Percentiles rank a stretch among this genome's conserved stretches.
Conservation (phyloP, 352 stramenopile species). For the Phytophthora cajani region DNA sequence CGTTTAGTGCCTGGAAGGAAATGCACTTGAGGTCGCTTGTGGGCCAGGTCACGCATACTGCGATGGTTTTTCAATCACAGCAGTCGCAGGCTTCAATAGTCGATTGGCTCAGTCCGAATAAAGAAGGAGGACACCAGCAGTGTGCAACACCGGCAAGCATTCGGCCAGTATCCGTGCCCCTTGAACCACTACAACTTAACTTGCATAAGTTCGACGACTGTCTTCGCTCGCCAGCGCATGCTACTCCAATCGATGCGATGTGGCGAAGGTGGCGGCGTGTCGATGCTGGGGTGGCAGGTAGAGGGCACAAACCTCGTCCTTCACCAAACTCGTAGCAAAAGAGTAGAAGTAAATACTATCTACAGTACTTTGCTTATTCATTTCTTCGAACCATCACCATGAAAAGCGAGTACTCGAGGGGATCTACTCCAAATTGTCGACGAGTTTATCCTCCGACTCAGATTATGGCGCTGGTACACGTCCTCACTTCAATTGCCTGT, state of each 20-base stretch:
- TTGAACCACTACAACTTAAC: constrained; percentile 6
- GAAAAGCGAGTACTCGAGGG: background rate
- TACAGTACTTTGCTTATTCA: no score
- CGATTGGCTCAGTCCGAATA: background rate
- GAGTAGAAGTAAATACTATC: background rate
- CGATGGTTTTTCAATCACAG: constrained; percentile 53
- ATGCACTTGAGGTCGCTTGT: constrained; percentile 54
- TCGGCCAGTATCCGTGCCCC: constrained; percentile 1
- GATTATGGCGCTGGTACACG: constrained; percentile 7
- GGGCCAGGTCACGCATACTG: constrained; percentile 65
- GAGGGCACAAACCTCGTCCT: constrained; percentile 6
- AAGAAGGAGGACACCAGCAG: background rate
- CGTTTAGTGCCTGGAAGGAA: constrained; percentile 61
- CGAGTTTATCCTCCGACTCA: constrained; percentile 16
- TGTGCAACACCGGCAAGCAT: constrained; percentile 9
- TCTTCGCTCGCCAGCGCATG: background rate
- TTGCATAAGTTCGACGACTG: background rate
- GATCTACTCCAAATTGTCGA: background rate
- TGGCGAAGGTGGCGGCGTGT: constrained; percentile 38
- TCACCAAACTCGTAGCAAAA: background rate
- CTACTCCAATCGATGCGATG: constrained; percentile 25
- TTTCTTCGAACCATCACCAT: background rate
- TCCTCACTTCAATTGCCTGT: constrained; percentile 5
- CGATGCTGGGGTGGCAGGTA: constrained; percentile 10
- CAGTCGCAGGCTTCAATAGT: background rate